phyloP scores from a whole-genome alignment of 148 eudicot species.

The Amaranthus palmeri region DNA sequence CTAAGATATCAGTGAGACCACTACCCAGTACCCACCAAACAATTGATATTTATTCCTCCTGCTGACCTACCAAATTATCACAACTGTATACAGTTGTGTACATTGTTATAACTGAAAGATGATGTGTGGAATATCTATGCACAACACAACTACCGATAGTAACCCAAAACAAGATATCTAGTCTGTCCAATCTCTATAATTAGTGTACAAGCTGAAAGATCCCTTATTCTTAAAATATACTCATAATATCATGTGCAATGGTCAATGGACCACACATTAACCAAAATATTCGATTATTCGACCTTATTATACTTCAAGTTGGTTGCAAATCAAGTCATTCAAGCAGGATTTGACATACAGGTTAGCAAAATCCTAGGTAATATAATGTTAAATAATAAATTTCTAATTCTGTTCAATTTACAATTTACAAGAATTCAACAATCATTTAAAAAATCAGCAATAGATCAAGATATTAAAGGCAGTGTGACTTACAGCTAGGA shows the following conservation, averaged over 20 bases:
- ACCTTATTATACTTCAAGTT: neutral
- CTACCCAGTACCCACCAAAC: neutral
- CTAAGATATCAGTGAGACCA: neutral
- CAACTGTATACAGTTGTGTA: neutral
- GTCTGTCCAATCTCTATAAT: neutral
- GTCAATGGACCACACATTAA: neutral
- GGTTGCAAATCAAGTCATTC: neutral
- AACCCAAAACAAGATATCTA: neutral
- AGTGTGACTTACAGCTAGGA: constrained; percentile 46
- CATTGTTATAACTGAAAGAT: neutral
- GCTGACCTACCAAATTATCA: neutral
- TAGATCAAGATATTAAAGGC: neutral
- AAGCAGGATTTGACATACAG: neutral
- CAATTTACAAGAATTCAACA: neutral
- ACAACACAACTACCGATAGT: constrained; percentile 11
- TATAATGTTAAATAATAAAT: neutral
- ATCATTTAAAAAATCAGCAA: neutral
- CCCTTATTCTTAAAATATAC: neutral
- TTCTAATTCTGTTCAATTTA: neutral
- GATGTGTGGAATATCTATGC: constrained; percentile 3
- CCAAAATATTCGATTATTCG: neutral
- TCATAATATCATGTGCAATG: constrained; percentile 7
- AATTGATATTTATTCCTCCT: neutral
- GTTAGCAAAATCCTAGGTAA: constrained; percentile 5
- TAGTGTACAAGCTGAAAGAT: neutral